These are phyloP conservation scores for Kuraishia molischiana DNA, from an alignment of 805 yeast genomes.

Conservation along the genomic window DNA sequence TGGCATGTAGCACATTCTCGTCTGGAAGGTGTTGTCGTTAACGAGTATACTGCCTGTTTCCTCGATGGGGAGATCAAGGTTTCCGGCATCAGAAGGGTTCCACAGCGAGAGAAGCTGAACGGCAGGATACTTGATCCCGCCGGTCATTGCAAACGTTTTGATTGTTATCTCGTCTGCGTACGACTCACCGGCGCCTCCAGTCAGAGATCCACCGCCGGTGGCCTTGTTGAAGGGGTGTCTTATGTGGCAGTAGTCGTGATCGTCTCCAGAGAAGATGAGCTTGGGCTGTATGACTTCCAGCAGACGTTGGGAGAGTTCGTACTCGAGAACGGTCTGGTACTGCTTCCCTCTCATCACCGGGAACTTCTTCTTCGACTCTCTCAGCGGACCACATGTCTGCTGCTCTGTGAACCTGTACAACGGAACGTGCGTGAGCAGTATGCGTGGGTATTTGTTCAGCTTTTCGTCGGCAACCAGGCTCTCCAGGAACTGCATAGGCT, in stretches of 20 bases:
- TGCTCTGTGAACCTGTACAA: conserved; percentile 55
- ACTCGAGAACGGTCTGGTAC: conserved; percentile 81
- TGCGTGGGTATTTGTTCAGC: conserved; percentile 37
- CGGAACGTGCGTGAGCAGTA: conserved; percentile 84
- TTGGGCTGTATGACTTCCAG: conserved; percentile 54
- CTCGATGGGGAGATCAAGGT: background rate
- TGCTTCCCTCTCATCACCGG: conserved; percentile 72
- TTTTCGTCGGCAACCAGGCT: conserved; percentile 17
- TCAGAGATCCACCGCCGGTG: background rate
- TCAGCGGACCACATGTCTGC: conserved; percentile 62
- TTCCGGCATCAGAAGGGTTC: background rate
- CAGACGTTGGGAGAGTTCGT: conserved; percentile 47
- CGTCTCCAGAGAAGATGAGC: conserved; percentile 83
- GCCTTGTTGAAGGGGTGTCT: conserved; percentile 31
- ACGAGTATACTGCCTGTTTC: background rate
- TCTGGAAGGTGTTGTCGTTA: background rate
- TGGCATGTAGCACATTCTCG: conserved; percentile 2
- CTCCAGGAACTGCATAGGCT: conserved; percentile 45
- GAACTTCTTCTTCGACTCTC: conserved; percentile 60
- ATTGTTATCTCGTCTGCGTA: conserved; percentile 71
- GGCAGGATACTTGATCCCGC: conserved; percentile 83
- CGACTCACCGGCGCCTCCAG: conserved; percentile 9
- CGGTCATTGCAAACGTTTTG: conserved; percentile 86
- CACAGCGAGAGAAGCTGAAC: conserved; percentile 66
- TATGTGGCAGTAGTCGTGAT: conserved; percentile 89